Conservation (phyloP, 208 protist species). For the Acanthamoeba pearcei region DNA sequence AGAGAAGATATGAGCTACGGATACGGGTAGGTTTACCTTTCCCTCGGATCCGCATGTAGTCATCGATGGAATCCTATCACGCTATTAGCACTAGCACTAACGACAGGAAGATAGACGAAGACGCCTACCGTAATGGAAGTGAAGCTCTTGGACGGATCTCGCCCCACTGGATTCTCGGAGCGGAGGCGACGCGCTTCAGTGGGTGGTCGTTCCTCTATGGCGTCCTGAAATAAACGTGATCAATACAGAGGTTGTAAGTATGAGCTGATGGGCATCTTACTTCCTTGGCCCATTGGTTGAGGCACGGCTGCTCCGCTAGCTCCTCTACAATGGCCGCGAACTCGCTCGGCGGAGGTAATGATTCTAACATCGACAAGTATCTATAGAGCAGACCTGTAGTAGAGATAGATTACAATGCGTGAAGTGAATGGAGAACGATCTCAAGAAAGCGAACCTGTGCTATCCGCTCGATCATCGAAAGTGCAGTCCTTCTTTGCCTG, state of each 20-base stretch:
- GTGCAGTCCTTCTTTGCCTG: conserved; percentile 28
- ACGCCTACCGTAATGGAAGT: neutral
- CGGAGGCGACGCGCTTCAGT: neutral
- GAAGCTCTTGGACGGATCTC: neutral
- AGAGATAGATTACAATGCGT: neutral
- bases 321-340: neutral
- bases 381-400: neutral
- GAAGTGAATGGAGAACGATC: neutral
- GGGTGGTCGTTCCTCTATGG: neutral
- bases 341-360: neutral
- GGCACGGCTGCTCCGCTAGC: neutral
- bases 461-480: conserved; percentile 44
- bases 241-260: neutral
- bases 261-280: neutral
- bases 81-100: neutral
- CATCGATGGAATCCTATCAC: conserved; percentile 25
- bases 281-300: neutral
- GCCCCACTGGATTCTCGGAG: neutral
- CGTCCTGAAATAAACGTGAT: neutral
- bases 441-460: neutral
- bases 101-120: neutral
- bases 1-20: neutral
- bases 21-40: neutral
- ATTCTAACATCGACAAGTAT: conserved; percentile 40
- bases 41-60: conserved; percentile 39